phyloP scores from a whole-genome alignment of 2,329 filamentous ascomycete genomes.

The Ophiosphaerella narmari region DNA sequence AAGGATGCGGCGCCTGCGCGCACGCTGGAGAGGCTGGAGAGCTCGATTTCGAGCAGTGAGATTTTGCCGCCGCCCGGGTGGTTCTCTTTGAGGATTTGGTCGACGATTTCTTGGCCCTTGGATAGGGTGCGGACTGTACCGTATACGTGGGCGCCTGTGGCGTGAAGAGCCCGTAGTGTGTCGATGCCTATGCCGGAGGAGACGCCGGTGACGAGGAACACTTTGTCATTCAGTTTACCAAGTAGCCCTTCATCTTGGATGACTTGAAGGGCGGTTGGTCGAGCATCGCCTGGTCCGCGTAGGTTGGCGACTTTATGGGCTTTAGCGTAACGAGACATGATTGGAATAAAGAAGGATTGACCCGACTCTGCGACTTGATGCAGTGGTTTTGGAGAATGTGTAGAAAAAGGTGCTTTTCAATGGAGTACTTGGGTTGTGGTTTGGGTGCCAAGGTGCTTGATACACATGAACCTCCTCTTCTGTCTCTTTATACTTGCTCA shows the following conservation, averaged over 20 bases:
- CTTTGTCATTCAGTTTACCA: constrained; percentile 35
- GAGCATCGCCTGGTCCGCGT: constrained; percentile 45
- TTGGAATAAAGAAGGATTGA: not conserved
- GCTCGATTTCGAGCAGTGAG: constrained; percentile 23
- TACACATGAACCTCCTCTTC: too few species aligned
- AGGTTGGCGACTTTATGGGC: constrained; percentile 2
- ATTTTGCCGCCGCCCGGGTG: constrained; percentile 6
- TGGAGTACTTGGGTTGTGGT: too few species aligned
- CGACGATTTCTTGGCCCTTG: constrained; percentile 11
- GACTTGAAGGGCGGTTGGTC: constrained; percentile 49
- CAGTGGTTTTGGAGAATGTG: too few species aligned
- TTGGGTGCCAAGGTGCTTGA: too few species aligned
- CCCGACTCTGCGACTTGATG: too few species aligned
- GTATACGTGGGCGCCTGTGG: constrained; percentile 53
- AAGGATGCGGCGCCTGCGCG: constrained; percentile 9
- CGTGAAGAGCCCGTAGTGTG: constrained; percentile 45
- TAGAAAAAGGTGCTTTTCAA: too few species aligned
- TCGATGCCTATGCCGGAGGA: constrained; percentile 33
- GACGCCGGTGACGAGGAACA: constrained; percentile 30
- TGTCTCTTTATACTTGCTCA: too few species aligned
- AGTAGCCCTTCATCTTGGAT: constrained; percentile 44
- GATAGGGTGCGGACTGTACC: constrained; percentile 49
- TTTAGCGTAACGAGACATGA: constrained; percentile 3
- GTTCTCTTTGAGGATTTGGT: constrained; percentile 5
- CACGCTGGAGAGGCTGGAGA: constrained; percentile 15